Evolutionary conservation across 345 rosid species (phyloP).

Genomic region (Eucalyptus guilfoylei): DNA sequence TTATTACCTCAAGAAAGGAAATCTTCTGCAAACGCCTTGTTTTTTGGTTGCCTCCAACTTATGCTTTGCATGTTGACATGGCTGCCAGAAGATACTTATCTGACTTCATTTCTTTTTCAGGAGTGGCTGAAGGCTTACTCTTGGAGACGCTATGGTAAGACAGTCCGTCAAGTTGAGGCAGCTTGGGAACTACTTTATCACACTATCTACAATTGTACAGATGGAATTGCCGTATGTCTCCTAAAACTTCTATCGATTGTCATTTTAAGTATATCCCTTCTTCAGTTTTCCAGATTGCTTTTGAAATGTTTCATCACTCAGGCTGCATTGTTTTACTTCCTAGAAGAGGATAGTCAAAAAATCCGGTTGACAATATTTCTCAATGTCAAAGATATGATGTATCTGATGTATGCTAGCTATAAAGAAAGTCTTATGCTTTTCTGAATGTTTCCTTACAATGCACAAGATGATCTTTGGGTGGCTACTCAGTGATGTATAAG

Average conservation of each 20-base stretch:
- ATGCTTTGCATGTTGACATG: not conserved
- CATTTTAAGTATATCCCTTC: not conserved
- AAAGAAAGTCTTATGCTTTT: not conserved
- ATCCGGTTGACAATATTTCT: not conserved
- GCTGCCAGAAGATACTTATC: not conserved
- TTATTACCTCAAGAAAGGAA: not conserved
- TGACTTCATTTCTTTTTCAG: constrained; percentile 18
- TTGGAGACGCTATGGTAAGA: constrained; percentile 75
- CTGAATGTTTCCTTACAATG: not conserved
- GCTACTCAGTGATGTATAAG: not conserved
- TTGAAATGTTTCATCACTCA: not conserved
- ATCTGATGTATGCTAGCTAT: not conserved
- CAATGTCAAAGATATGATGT: not conserved
- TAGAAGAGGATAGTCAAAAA: not conserved
- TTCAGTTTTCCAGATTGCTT: not conserved
- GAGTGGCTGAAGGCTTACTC: constrained; percentile 79
- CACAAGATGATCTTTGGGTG: not conserved
- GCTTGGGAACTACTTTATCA: constrained; percentile 83
- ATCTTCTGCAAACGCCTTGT: not conserved
- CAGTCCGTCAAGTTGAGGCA: constrained; percentile 31
- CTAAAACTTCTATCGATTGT: not conserved
- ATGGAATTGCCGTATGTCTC: constrained; percentile 66
- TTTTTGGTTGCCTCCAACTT: not conserved
- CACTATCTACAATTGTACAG: constrained; percentile 83
- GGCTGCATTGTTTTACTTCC: not conserved